Conservation (phyloP, 495 filamentous ascomycete species). For the Daldinia caldariorum region DNA sequence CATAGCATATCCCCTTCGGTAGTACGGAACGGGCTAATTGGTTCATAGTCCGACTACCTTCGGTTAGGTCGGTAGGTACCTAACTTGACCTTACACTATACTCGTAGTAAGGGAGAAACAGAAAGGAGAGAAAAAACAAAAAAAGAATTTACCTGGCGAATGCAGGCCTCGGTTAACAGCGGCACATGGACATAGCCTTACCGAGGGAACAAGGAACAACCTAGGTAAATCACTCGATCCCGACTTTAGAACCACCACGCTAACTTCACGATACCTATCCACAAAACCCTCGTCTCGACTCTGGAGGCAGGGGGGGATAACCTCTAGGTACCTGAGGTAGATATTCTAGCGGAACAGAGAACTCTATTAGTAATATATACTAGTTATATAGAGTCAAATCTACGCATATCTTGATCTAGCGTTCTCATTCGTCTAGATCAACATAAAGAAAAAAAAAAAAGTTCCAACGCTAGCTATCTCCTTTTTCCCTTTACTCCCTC, state of each 20-base stretch:
- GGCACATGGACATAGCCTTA: no score
- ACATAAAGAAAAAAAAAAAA: background rate
- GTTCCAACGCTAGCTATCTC: background rate
- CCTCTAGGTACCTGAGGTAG: no score
- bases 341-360: background rate
- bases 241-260: background rate
- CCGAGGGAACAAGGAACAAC: background rate
- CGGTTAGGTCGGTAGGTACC: no score
- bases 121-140: no score
- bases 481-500: background rate
- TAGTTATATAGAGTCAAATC: background rate
- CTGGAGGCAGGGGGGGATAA: background rate
- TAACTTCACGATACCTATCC: background rate
- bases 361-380: background rate
- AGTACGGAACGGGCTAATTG: slow-evolving; percentile 17
- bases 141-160: no score
- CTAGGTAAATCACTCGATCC: background rate
- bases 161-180: no score
- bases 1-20: background rate
- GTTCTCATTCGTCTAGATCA: background rate
- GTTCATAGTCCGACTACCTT: slow-evolving; percentile 4
- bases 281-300: background rate
- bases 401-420: background rate
- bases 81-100: slow-evolving; percentile 5
- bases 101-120: background rate